Conservation (phyloP, 2,329 filamentous ascomycete genomes). For the Colletotrichum shisoi region DNA sequence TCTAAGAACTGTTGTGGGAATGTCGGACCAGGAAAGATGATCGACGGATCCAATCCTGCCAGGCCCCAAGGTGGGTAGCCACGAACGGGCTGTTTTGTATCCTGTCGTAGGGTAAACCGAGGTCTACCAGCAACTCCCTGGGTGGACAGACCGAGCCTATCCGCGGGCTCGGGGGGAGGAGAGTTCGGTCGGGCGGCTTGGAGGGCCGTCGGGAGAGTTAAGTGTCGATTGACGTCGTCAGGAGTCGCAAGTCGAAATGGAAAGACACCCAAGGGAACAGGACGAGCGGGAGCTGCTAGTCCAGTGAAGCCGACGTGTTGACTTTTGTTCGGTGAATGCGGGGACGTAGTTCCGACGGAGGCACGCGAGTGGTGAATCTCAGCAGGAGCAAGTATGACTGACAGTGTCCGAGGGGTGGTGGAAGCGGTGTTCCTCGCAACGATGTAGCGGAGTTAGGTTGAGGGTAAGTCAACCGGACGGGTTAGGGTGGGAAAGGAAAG, state of each 20-base stretch:
- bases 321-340: slow-evolving; percentile 20
- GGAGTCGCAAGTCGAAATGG: slow-evolving; percentile 7
- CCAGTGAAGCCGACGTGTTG: slow-evolving; percentile 14
- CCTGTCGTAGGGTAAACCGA: slow-evolving; percentile 29
- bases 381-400: slow-evolving; percentile 4
- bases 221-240: slow-evolving; percentile 20
- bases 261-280: not conserved
- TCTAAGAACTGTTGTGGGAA: slow-evolving; percentile 26
- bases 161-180: slow-evolving; percentile 42
- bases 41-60: slow-evolving; percentile 34
- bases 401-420: slow-evolving; percentile 20
- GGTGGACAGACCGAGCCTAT: slow-evolving; percentile 48
- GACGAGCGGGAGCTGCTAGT: slow-evolving; percentile 12
- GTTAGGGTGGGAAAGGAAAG: not conserved
- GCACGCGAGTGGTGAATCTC: slow-evolving; percentile 19
- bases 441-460: slow-evolving; percentile 16
- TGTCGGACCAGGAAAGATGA: slow-evolving; percentile 31
- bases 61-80: slow-evolving; percentile 35
- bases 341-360: slow-evolving; percentile 21
- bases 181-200: slow-evolving; percentile 15
- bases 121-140: slow-evolving; percentile 34
- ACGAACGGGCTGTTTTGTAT: slow-evolving; percentile 16
- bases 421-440: slow-evolving; percentile 23
- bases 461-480: slow-evolving; percentile 22
- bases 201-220: slow-evolving; percentile 6